These are phyloP conservation scores for Fusarium floridanum DNA, from an alignment of 2,329 filamentous ascomycete genomes.

Conservation along the genomic window DNA sequence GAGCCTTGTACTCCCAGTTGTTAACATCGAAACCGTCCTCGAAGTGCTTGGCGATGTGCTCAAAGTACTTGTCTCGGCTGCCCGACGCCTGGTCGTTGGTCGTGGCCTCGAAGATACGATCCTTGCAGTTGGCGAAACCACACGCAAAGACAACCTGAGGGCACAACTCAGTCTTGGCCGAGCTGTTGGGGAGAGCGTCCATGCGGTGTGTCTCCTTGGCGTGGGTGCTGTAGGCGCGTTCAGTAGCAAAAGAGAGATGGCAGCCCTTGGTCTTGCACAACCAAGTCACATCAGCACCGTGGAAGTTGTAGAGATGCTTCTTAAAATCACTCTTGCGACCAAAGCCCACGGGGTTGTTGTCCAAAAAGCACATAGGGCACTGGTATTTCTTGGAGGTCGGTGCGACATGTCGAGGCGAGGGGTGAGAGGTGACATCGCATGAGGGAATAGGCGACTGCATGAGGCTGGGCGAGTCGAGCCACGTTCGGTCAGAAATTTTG, in stretches of 20 bases:
- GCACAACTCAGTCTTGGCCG: slow-evolving; percentile 57
- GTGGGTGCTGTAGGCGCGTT: slow-evolving; percentile 60
- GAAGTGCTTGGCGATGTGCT: slow-evolving; percentile 62
- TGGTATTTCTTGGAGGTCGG: slow-evolving; percentile 58
- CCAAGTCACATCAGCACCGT: slow-evolving; percentile 59
- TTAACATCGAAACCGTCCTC: slow-evolving; percentile 58
- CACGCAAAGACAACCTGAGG: slow-evolving; percentile 60
- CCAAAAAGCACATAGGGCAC: slow-evolving; percentile 61
- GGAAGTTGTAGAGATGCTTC: slow-evolving; percentile 63
- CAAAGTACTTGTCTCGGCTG: slow-evolving; percentile 59
- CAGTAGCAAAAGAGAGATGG: slow-evolving; percentile 59
- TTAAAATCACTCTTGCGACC: slow-evolving; percentile 63
- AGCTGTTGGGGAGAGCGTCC: slow-evolving; percentile 56
- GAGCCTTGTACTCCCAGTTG: slow-evolving; percentile 59
- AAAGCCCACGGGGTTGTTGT: slow-evolving; percentile 60
- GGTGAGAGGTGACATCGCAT: slow-evolving; percentile 52
- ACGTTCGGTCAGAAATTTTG: slow-evolving; percentile 53
- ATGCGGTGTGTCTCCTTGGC: slow-evolving; percentile 59
- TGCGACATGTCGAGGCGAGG: slow-evolving; percentile 53
- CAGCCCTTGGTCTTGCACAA: slow-evolving; percentile 58
- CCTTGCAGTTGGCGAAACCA: slow-evolving; percentile 58
- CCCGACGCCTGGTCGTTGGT: slow-evolving; percentile 52
- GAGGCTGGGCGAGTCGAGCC: slow-evolving; percentile 56
- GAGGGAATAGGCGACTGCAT: slow-evolving; percentile 53
- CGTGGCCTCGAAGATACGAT: slow-evolving; percentile 57